Conservation (phyloP, 129 eudicot genomes). For the Deinandra increscens region DNA sequence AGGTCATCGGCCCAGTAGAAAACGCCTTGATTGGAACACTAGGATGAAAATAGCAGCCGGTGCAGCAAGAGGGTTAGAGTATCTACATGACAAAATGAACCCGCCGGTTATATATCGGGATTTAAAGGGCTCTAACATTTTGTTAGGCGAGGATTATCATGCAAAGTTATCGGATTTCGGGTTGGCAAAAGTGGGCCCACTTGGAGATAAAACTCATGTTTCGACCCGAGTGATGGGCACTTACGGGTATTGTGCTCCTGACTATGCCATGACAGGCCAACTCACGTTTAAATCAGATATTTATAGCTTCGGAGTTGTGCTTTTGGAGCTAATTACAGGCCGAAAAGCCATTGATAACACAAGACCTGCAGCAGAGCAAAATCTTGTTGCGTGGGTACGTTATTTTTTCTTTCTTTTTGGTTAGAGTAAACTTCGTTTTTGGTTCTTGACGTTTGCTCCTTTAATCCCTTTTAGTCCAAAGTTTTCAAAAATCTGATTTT, state of each 20-base stretch:
- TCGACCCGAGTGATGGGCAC: constrained; percentile 99
- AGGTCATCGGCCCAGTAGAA: constrained; percentile 44
- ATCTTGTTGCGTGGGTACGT: constrained; percentile 85
- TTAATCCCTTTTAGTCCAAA: too few relatives aligned
- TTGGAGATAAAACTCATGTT: constrained; percentile 89
- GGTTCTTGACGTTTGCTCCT: too few relatives aligned
- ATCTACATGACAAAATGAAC: constrained; percentile 85
- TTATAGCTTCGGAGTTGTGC: constrained; percentile 86
- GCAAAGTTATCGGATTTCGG: constrained; percentile 96
- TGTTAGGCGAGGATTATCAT: constrained; percentile 81
- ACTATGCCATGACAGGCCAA: constrained; percentile 98
- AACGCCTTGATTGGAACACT: constrained; percentile 74
- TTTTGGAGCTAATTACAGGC: constrained; percentile 86
- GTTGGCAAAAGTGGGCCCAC: constrained; percentile 88
- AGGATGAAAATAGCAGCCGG: constrained; percentile 98
- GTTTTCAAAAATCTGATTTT: too few relatives aligned
- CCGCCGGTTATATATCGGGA: constrained; percentile 93
- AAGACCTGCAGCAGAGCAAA: constrained; percentile 50
- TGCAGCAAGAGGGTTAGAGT: constrained; percentile 88
- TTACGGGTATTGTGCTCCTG: constrained; percentile 96
- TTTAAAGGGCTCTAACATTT: constrained; percentile 82
- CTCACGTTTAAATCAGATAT: constrained; percentile 92
- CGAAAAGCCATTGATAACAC: constrained; percentile 72
- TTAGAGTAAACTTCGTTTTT: too few relatives aligned
- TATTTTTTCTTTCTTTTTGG: background rate